Evolutionary conservation across 2,329 filamentous ascomycete species (phyloP), one percentile per base, ranked within the genome.

Genomic region (Plenodomus lindquistii): DNA sequence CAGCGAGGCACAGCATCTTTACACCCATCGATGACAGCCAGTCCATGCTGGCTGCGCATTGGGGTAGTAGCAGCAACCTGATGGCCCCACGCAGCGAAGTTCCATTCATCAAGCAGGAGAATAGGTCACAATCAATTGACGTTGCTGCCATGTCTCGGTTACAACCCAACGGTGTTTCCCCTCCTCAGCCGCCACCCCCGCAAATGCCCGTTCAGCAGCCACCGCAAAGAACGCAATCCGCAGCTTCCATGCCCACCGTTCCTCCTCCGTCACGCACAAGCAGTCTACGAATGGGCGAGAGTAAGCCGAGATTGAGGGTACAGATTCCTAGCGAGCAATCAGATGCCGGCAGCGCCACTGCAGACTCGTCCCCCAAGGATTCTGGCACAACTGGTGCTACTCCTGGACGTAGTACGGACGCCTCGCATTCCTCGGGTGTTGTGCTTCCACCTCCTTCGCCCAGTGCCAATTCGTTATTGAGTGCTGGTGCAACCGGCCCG

Each of bases 1-100:
- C 80, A 27, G 92, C 92, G 70, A 87, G 87, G 18, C 87, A 92
- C 49, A 97, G 92, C 71, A 97, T 99, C 50, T 97, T 97, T 69
- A 99, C 94, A 0, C 94, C 94, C 0, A 96, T 99, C 54, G 94
- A 97, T 63, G 92, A 96, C 69, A 91, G 88, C 62, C 84, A 89
- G 40, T 97, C 92, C 1, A 87, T 97, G 49, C 75, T 97, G 37
- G 91, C 90, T 11, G 89, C 93, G 57, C 91, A 96, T 69, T 86
- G 77, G 77, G 77, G 76, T 20, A 65, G 84, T 9, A 79, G 82
- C 2, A 84, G 85, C 38, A 57, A 50, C 24, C 77, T 77, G 55
- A 73, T 80, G 40, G 67, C 73, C 18, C 70, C 73, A 18, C 75
- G 74, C 48, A 70, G 66, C 38, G 78, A 82, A 37, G 64, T 70